These are phyloP conservation scores for Vigna nakashimae DNA, from an alignment of 306 rosid genomes.

Conservation along the genomic window DNA sequence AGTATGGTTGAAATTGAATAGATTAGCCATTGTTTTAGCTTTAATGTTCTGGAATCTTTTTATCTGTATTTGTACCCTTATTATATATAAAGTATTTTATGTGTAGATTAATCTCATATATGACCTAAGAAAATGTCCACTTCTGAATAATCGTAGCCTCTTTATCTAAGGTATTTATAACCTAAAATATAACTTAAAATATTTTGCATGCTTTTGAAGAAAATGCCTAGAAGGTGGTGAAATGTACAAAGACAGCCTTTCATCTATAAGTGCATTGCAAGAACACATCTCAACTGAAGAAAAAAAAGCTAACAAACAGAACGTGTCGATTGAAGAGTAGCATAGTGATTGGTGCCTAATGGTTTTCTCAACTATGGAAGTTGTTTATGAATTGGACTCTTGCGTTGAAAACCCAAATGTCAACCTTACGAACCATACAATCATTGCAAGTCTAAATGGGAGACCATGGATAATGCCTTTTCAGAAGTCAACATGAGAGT, in stretches of 20 bases:
- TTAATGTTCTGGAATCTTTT: neutral
- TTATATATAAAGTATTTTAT: too few relatives aligned
- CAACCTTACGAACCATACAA: neutral
- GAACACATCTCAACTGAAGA: neutral
- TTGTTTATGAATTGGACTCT: neutral
- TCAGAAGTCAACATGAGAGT: neutral
- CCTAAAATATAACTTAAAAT: too few relatives aligned
- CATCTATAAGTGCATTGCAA: neutral
- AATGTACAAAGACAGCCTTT: neutral
- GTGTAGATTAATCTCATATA: too few relatives aligned
- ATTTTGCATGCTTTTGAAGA: too few relatives aligned
- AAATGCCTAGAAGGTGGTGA: neutral
- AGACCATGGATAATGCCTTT: neutral
- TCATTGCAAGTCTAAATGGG: neutral
- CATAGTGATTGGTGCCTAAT: neutral
- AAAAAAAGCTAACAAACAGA: neutral
- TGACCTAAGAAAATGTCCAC: neutral
- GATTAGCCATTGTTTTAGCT: neutral
- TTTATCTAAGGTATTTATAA: too few relatives aligned
- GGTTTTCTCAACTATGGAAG: neutral
- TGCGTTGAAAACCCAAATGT: neutral
- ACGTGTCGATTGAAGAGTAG: neutral
- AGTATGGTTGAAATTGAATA: neutral
- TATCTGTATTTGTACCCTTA: too few relatives aligned
- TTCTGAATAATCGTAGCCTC: too few relatives aligned